A percentile compares a stretch with the other conserved stretches of the same genome.
Conservation (phyloP, 768 basidiomycete genomes). For the Lentinula detonsa region DNA sequence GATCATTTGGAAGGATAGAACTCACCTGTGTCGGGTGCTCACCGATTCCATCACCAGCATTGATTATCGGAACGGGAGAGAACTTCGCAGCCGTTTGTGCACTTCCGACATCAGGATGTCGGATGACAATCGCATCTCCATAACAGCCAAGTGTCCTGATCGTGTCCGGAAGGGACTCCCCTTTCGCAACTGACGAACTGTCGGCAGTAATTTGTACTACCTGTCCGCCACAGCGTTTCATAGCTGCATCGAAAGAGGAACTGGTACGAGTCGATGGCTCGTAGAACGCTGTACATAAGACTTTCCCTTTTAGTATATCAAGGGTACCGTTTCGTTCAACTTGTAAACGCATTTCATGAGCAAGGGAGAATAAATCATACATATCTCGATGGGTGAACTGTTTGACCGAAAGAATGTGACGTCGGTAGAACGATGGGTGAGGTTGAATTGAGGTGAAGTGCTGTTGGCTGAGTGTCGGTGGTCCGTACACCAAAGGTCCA, state of each 20-base stretch:
- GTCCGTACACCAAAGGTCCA: conserved; percentile 20
- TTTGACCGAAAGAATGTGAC: conserved; percentile 91
- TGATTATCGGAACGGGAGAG: conserved; percentile 92
- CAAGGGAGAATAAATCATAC: conserved; percentile 89
- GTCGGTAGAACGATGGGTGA: conserved; percentile 87
- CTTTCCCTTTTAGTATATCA: conserved; percentile 86
- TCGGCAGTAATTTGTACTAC: conserved; percentile 83
- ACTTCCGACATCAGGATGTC: conserved; percentile 92
- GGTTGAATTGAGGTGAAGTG: conserved; percentile 40
- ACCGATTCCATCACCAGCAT: conserved; percentile 95
- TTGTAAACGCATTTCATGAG: conserved; percentile 94
- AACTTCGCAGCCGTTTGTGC: conserved; percentile 95
- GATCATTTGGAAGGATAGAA: background rate
- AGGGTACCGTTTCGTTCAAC: conserved; percentile 87
- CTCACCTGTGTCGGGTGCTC: conserved; percentile 94
- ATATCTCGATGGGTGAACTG: conserved; percentile 88
- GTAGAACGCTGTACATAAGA: conserved; percentile 91
- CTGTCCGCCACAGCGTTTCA: conserved; percentile 96
- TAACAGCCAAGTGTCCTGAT: conserved; percentile 94
- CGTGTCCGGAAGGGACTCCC: conserved; percentile 90
- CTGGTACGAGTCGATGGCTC: conserved; percentile 97
- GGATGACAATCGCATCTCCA: conserved; percentile 88
- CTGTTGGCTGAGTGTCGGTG: conserved; percentile 20
- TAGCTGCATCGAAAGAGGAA: conserved; percentile 94
- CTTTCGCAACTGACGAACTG: conserved; percentile 86